These are phyloP conservation scores for Pseudopyricularia cyperi DNA, from an alignment of 2,329 filamentous ascomycete species.

Conservation along the genomic window DNA sequence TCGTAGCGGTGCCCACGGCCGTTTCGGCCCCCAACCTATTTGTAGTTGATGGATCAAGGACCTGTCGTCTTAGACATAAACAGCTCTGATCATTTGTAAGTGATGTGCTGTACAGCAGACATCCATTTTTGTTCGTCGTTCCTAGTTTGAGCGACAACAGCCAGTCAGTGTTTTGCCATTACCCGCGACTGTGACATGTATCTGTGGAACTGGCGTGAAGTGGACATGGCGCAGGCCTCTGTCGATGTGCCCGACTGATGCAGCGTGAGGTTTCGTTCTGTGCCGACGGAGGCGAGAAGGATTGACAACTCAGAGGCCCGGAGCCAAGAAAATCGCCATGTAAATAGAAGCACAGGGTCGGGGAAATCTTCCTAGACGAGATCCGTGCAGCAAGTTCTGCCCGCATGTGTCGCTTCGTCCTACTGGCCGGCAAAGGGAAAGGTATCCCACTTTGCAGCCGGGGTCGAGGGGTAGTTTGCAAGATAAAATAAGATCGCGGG, in stretches of 20 bases:
- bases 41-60: too few relatives aligned
- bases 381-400: not conserved
- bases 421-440: too few relatives aligned
- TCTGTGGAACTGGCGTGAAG: not conserved
- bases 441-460: too few relatives aligned
- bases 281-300: too few relatives aligned
- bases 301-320: too few relatives aligned
- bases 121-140: conserved; percentile 78
- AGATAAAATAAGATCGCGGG: not conserved
- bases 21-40: too few relatives aligned
- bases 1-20: too few relatives aligned
- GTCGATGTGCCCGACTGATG: too few relatives aligned
- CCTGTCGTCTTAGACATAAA: not conserved
- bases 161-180: conserved; percentile 7
- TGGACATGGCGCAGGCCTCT: too few relatives aligned
- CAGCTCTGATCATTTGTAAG: conserved; percentile 9
- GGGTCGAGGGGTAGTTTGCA: not conserved
- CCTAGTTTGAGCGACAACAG: conserved; percentile 15
- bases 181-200: not conserved
- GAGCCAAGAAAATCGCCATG: not conserved
- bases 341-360: not conserved
- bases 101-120: conserved; percentile 51
- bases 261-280: too few relatives aligned
- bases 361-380: not conserved
- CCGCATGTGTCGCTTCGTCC: too few relatives aligned